These are phyloP conservation scores for Cystobasidiaceae sp. DNA, from an alignment of 1,284 basidiomycete genomes.

Conservation along the genomic window DNA sequence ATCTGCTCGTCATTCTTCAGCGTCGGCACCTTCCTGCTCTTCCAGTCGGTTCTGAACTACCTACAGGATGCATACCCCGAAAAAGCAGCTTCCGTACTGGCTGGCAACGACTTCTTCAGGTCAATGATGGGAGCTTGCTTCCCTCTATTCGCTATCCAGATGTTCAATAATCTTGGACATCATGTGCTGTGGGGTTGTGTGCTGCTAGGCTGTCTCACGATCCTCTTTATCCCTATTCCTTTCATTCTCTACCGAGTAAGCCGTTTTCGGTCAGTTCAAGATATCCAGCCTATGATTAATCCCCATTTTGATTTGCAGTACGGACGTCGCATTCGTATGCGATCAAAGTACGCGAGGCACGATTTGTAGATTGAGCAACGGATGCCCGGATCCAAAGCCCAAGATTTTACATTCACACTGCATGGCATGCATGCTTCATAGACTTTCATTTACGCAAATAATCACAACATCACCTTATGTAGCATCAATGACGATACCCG, in stretches of 20 bases:
- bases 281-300: background rate
- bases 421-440: no score
- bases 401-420: no score
- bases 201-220: constrained; percentile 13
- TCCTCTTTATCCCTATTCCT: constrained; percentile 25
- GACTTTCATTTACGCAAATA: no score
- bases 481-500: no score
- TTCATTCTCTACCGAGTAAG: constrained; percentile 4
- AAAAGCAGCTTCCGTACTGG: constrained; percentile 3
- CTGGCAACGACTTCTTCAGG: background rate
- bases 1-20: constrained; percentile 19
- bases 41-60: constrained; percentile 32
- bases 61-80: constrained; percentile 12
- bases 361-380: no score
- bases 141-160: constrained; percentile 1
- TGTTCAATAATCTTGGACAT: constrained; percentile 19
- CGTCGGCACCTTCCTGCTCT: constrained; percentile 32
- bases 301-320: no score
- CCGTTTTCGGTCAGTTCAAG: background rate
- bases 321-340: no score
- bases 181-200: background rate
- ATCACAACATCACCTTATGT: no score
- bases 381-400: no score
- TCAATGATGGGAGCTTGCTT: background rate
- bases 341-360: no score